A percentile compares a stretch with the other conserved stretches of the same genome.
phyloP scores from a whole-genome alignment of 768 basidiomycete species.

The Kondoa subrosea region DNA sequence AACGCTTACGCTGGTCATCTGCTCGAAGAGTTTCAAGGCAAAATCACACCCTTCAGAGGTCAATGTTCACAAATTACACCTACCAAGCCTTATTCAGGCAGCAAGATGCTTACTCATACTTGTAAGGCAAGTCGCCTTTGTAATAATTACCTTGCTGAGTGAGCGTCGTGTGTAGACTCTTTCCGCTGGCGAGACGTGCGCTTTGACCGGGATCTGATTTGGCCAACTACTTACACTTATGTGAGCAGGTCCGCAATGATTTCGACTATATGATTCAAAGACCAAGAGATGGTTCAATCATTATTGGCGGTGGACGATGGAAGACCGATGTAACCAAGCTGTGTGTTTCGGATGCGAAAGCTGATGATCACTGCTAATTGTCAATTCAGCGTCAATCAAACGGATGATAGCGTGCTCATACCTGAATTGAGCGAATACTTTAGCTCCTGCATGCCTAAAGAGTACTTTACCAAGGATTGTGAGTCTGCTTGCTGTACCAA shows the following conservation, averaged over 20 bases:
- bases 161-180: too few species aligned
- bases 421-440: background rate
- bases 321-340: background rate
- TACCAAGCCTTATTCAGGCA: background rate
- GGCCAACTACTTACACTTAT: background rate
- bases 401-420: background rate
- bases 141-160: too few species aligned
- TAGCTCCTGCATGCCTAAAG: background rate
- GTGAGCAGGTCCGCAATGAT: background rate
- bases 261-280: background rate
- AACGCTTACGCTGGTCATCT: background rate
- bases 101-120: background rate
- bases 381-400: background rate
- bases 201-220: too few species aligned
- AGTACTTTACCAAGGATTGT: background rate
- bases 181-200: too few species aligned
- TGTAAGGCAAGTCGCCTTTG: background rate
- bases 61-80: background rate
- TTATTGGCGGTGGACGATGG: background rate
- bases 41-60: background rate
- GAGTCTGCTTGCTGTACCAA: too few species aligned
- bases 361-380: too few species aligned
- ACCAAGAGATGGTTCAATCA: background rate
- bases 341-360: too few species aligned
- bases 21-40: background rate